A percentile compares a stretch with the other conserved stretches of the same genome.
Conservation (phyloP, 2,329 filamentous ascomycete genomes). For the Fusarium decemcellulare region DNA sequence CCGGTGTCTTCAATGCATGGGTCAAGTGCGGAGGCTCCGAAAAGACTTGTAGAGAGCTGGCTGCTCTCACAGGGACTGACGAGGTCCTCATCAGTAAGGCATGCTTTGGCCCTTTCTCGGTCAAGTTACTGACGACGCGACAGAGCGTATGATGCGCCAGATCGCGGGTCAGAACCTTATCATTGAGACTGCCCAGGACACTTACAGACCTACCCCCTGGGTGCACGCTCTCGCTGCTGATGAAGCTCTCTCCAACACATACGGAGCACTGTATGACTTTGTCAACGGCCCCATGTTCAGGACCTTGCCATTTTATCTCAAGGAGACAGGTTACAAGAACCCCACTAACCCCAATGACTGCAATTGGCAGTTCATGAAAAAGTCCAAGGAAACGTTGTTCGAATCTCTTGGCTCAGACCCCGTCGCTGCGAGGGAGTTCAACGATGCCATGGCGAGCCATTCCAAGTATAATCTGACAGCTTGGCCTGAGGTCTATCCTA, state of each 20-base stretch:
- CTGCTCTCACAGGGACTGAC: constrained; percentile 52
- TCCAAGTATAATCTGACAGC: constrained; percentile 54
- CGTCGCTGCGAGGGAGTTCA: constrained; percentile 49
- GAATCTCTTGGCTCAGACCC: constrained; percentile 49
- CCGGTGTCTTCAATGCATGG: constrained; percentile 55
- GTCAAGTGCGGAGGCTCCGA: constrained; percentile 46
- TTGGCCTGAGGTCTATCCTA: constrained; percentile 55
- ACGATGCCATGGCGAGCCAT: constrained; percentile 55
- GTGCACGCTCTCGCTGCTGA: constrained; percentile 48
- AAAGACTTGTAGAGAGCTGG: constrained; percentile 50
- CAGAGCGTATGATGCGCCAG: constrained; percentile 53
- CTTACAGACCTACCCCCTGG: constrained; percentile 53
- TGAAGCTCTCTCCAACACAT: constrained; percentile 47
- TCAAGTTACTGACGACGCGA: background rate
- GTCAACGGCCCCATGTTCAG: constrained; percentile 51
- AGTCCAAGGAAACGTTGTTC: constrained; percentile 48
- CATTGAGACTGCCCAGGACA: constrained; percentile 52
- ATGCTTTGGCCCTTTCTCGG: background rate
- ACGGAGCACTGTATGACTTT: constrained; percentile 52
- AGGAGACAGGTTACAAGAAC: constrained; percentile 51
- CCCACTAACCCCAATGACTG: constrained; percentile 50
- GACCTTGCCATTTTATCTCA: constrained; percentile 51
- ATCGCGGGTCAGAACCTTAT: constrained; percentile 54
- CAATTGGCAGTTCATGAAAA: constrained; percentile 52
- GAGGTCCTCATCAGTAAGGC: constrained; percentile 50